phyloP scores from a whole-genome alignment of 129 eudicot species.

The Rutidosis leptorrhynchoides region DNA sequence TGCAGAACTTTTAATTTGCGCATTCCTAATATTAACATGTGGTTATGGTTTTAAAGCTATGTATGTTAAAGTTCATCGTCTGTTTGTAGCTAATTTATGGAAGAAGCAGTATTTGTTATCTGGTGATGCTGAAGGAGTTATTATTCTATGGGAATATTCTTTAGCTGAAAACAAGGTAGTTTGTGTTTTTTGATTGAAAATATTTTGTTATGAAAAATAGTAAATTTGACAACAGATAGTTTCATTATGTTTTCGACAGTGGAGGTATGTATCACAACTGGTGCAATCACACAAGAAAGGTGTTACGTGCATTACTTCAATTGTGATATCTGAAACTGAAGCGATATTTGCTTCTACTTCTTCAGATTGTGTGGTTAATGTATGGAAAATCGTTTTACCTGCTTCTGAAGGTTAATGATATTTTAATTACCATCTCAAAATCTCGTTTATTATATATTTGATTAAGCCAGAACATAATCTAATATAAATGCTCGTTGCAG shows the following conservation, averaged over 20 bases:
- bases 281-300: constrained; percentile 82
- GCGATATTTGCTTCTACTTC: too few species aligned
- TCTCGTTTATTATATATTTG: constrained; percentile 11
- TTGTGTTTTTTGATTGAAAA: neutral
- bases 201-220: neutral
- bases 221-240: neutral
- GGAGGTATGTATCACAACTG: constrained; percentile 79
- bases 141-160: constrained; percentile 78
- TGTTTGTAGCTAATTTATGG: too few species aligned
- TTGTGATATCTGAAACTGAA: too few species aligned
- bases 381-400: too few species aligned
- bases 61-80: too few species aligned
- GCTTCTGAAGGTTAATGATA: too few species aligned
- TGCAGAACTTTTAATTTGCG: too few species aligned
- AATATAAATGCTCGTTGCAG: constrained; percentile 33
- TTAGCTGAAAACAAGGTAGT: constrained; percentile 62
- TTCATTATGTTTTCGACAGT: constrained; percentile 38
- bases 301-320: constrained; percentile 82
- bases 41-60: too few species aligned
- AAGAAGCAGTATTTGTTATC: constrained; percentile 72
- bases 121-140: constrained; percentile 83
- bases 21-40: too few species aligned
- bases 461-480: neutral
- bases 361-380: constrained; percentile 73
- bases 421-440: neutral